Conservation (phyloP, 768 basidiomycete species). For the Lactarius hatsudake region DNA sequence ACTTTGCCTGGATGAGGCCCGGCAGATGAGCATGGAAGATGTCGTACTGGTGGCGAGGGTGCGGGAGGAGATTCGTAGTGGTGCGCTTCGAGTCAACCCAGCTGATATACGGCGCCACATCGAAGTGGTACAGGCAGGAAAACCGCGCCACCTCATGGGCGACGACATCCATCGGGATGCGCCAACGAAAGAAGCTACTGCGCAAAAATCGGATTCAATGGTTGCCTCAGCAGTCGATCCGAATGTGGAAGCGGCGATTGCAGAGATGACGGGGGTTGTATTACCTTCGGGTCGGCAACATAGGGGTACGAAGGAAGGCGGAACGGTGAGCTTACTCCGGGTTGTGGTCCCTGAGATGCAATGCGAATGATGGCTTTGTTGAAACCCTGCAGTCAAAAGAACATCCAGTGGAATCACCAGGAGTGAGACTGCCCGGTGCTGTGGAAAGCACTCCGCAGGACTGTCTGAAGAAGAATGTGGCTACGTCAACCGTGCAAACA, state of each 20-base stretch:
- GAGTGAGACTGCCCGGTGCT: too few species aligned
- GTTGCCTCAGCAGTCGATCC: neutral
- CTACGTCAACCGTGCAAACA: too few species aligned
- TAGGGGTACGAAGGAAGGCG: neutral
- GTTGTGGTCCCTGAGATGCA: neutral
- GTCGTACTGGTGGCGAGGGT: constrained; percentile 10
- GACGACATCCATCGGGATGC: too few species aligned
- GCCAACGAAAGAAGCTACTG: neutral
- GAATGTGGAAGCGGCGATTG: neutral
- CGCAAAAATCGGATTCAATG: neutral
- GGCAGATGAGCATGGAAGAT: constrained; percentile 20
- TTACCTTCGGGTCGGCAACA: neutral
- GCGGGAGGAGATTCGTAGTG: neutral
- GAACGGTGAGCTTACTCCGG: neutral
- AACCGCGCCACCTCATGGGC: too few species aligned
- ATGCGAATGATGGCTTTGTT: neutral
- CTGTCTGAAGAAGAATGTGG: too few species aligned
- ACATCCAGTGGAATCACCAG: too few species aligned
- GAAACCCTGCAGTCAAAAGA: too few species aligned
- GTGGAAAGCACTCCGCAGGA: neutral
- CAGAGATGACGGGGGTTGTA: neutral
- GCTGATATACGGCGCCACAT: constrained; percentile 14
- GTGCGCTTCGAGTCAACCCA: neutral
- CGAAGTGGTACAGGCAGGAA: too few species aligned
- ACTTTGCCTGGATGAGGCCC: constrained; percentile 18